A percentile compares a stretch with the other conserved stretches of the same genome.
phyloP scores from a whole-genome alignment of 2,329 filamentous ascomycete species.

The Claviceps quebecensis region DNA sequence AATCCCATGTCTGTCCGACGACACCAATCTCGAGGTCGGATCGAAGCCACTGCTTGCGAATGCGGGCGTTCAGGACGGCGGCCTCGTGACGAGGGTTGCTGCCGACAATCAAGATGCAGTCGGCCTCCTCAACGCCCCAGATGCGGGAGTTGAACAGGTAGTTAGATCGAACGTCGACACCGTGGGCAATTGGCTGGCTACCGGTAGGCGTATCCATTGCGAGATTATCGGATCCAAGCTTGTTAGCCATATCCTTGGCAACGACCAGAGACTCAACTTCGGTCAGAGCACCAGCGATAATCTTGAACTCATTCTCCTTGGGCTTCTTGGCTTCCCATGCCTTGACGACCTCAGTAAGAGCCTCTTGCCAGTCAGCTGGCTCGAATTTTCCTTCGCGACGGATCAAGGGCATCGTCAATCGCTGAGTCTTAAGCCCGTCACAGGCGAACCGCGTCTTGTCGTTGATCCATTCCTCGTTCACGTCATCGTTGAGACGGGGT shows the following conservation, averaged over 20 bases:
- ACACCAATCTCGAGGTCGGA: constrained; percentile 89
- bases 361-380: constrained; percentile 91
- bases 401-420: constrained; percentile 82
- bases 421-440: constrained; percentile 91
- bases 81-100: constrained; percentile 95
- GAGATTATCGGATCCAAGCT: constrained; percentile 89
- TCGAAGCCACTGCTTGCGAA: constrained; percentile 93
- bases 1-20: constrained; percentile 80
- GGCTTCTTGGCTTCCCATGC: constrained; percentile 69
- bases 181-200: constrained; percentile 73
- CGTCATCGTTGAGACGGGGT: constrained; percentile 87
- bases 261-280: constrained; percentile 91
- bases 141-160: constrained; percentile 96
- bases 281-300: constrained; percentile 76
- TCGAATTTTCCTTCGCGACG: constrained; percentile 82
- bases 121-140: constrained; percentile 83
- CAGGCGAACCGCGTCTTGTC: constrained; percentile 96
- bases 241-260: constrained; percentile 95
- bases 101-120: constrained; percentile 80
- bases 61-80: constrained; percentile 86
- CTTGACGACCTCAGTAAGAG: constrained; percentile 69
- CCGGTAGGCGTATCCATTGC: constrained; percentile 82
- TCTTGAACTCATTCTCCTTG: constrained; percentile 91
- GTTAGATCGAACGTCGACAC: constrained; percentile 84
- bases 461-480: constrained; percentile 99